Conservation (phyloP, 495 filamentous ascomycete genomes). For the Lophiotrema nucula region DNA sequence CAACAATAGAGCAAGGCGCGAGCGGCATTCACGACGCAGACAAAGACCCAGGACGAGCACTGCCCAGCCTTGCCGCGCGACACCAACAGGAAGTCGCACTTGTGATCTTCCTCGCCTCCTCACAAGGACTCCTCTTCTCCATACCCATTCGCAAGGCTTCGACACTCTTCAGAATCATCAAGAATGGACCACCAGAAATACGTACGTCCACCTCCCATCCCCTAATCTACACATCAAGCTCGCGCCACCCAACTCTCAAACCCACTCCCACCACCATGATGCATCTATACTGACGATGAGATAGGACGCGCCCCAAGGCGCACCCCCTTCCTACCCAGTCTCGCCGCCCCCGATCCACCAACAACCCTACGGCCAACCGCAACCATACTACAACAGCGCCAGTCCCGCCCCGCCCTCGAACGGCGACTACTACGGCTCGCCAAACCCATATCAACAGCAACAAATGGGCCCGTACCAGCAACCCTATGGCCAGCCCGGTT, state of each 20-base stretch:
- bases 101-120: not conserved
- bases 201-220: constrained; percentile 7
- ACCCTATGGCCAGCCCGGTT: not conserved
- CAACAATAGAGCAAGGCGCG: no score
- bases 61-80: constrained; percentile 9
- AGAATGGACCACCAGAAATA: constrained; percentile 13
- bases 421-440: constrained; percentile 18
- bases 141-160: not conserved
- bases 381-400: constrained; percentile 13
- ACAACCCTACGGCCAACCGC: constrained; percentile 15
- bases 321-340: constrained; percentile 19
- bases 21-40: no score
- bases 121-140: not conserved
- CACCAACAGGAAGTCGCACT: not conserved
- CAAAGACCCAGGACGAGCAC: no score
- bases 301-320: constrained; percentile 21
- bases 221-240: not conserved
- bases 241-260: constrained; percentile 1
- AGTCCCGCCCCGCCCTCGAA: constrained; percentile 2
- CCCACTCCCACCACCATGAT: no score
- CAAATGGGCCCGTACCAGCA: constrained; percentile 3
- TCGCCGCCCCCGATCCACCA: constrained; percentile 23
- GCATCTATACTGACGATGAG: no score
- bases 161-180: constrained; percentile 7
- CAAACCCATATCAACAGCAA: constrained; percentile 14